These are phyloP conservation scores for Crithidia mellificae DNA, from an alignment of 208 protist genomes.

Conservation along the genomic window DNA sequence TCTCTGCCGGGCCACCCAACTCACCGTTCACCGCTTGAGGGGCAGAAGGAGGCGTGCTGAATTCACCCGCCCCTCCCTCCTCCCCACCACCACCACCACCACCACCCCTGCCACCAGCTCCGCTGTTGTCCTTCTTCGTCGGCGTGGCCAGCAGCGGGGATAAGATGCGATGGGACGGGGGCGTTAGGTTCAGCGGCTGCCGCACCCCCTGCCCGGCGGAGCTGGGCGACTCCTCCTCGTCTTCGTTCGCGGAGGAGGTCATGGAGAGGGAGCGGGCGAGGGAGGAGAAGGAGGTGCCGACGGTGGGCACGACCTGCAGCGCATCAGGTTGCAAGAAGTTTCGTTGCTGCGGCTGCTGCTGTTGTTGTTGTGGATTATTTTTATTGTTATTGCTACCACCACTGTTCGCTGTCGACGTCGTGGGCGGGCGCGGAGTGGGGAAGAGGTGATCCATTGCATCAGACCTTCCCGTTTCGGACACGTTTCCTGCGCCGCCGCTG, in stretches of 20 bases:
- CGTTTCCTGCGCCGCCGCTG: no score
- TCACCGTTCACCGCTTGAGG: no score
- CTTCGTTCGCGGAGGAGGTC: neutral
- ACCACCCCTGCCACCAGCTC: neutral
- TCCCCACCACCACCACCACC: no score
- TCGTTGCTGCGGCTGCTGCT: neutral
- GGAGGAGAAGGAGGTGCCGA: neutral
- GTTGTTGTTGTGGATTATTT: no score
- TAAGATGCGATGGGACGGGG: neutral
- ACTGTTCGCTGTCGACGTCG: no score
- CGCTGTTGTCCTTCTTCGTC: neutral
- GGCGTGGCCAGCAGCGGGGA: neutral
- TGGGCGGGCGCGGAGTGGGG: no score
- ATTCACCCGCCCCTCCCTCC: no score
- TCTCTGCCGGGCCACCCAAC: no score
- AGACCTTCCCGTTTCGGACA: no score
- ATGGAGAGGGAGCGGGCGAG: neutral
- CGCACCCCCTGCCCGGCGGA: neutral
- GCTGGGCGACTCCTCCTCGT: neutral
- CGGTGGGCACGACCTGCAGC: neutral
- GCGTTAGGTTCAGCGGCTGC: slow-evolving; percentile 1
- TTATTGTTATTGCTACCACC: no score
- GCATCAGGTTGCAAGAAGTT: neutral
- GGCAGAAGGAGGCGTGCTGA: no score
- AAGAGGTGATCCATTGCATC: no score